Evolutionary conservation across 179 eudicot genomes (phyloP).

Genomic region (Pouteria campechiana): DNA sequence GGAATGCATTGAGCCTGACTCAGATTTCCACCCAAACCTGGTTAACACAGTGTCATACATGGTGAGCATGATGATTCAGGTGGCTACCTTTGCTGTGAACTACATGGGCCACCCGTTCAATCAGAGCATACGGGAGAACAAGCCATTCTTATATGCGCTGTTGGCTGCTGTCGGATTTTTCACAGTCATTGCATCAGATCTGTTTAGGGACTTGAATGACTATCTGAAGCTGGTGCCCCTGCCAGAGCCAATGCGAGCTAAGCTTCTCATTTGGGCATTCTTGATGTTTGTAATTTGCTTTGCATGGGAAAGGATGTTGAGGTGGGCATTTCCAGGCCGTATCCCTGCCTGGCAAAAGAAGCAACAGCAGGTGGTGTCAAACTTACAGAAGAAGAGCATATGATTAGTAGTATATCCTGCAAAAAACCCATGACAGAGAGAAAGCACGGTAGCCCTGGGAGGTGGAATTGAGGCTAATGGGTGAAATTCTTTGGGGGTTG

Average conservation of each 20-base stretch:
- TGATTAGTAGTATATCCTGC: slow-evolving; percentile 9
- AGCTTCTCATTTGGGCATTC: slow-evolving; percentile 65
- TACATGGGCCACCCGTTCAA: slow-evolving; percentile 97
- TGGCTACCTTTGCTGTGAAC: slow-evolving; percentile 94
- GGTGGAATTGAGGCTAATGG: no score
- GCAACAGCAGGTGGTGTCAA: slow-evolving; percentile 48
- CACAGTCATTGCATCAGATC: slow-evolving; percentile 64
- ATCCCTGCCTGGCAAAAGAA: slow-evolving; percentile 79
- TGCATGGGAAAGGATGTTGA: slow-evolving; percentile 70
- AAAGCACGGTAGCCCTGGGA: no score
- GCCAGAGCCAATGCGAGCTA: slow-evolving; percentile 56
- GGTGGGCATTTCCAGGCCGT: slow-evolving; percentile 93
- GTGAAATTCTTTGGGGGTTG: no score
- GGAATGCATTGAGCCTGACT: slow-evolving; percentile 90
- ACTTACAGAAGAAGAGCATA: slow-evolving; percentile 47
- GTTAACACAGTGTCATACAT: slow-evolving; percentile 91
- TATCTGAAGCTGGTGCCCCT: slow-evolving; percentile 75
- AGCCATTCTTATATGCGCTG: slow-evolving; percentile 63
- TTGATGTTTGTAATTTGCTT: slow-evolving; percentile 61
- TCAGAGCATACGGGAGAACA: slow-evolving; percentile 80
- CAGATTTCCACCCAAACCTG: slow-evolving; percentile 79
- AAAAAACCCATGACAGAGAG: no score
- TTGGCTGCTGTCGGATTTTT: slow-evolving; percentile 67
- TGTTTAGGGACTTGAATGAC: slow-evolving; percentile 76
- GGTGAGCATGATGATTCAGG: slow-evolving; percentile 94